Evolutionary conservation across 2,329 filamentous ascomycete species (phyloP), one percentile per base, ranked within the genome.

Genomic region (Epicoccum sorghinum): DNA sequence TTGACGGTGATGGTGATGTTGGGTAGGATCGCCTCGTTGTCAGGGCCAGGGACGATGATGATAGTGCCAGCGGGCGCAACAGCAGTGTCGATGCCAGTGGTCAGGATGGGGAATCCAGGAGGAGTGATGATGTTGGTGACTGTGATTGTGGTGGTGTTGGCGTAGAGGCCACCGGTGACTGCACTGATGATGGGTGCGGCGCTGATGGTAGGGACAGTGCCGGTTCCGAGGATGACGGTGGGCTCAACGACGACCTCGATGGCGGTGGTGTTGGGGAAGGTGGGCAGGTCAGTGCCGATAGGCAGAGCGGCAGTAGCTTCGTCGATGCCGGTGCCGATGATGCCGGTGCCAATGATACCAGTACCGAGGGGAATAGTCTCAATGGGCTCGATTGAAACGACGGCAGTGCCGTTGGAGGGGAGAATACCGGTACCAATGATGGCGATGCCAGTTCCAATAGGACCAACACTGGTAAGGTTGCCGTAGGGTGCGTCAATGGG

Each of bases 181-280:
- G 36, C 37, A 24, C 42, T 50, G 13, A 32, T n/a, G 8, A 50
- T 13, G 3, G 46, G 52, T 4, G 37, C 36, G 29, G 33, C 44
- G 48, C 53, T 52, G 33, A 53, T 37, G 8, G 43, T 45, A 39
- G 37, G 39, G 7, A 33, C 44, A 9, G 50, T 43, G 13, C 46
- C 56, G 7, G 52, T 49, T 7, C 40, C 40, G 7, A 45, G 35
- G 4, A 58, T 35, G 38, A 54, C 37, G 8, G 43, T 49, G 12
- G 48, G 52, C 29, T 29, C 30, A 8, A 58, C 35, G 18, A 56
- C 40, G n/a, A 51, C 23, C 30, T 48, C 45, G 12, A 43, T 40
- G 7, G 40, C 23, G 13, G 52, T 60, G 14, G 42, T 51, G 45
- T 62, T 62, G 33, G 60, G 47, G 32, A 52, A 57, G 14, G 50